These are phyloP conservation scores for Gloeostereum incarnatum DNA, from an alignment of 768 basidiomycete genomes.

Conservation along the genomic window DNA sequence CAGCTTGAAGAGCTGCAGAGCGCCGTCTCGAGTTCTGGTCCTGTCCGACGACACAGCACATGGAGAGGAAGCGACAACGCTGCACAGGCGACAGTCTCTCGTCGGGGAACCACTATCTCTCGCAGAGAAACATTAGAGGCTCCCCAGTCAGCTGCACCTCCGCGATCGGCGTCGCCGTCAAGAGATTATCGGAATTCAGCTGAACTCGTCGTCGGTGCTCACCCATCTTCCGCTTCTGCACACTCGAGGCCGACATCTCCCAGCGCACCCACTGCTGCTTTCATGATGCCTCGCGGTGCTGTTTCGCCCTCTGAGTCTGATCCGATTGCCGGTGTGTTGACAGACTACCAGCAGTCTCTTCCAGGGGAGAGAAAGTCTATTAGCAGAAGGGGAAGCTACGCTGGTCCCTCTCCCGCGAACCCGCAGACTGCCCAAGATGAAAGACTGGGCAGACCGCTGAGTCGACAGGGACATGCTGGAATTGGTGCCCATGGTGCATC, in stretches of 20 bases:
- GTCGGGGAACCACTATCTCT: slow-evolving; percentile 2
- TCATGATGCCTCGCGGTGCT: slow-evolving; percentile 59
- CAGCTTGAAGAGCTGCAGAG: slow-evolving; percentile 55
- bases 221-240: slow-evolving; percentile 35
- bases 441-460: slow-evolving; percentile 40
- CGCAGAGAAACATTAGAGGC: slow-evolving; percentile 7
- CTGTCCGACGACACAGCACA: slow-evolving; percentile 35
- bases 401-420: slow-evolving; percentile 16
- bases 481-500: slow-evolving; percentile 68
- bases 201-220: slow-evolving; percentile 68
- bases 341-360: slow-evolving; percentile 74
- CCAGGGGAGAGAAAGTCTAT: slow-evolving; percentile 73
- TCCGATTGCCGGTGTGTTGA: slow-evolving; percentile 66
- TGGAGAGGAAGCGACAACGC: slow-evolving; percentile 11
- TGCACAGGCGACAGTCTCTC: not conserved
- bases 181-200: slow-evolving; percentile 72
- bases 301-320: slow-evolving; percentile 33
- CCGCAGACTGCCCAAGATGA: slow-evolving; percentile 24
- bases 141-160: slow-evolving; percentile 13
- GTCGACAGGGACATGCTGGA: slow-evolving; percentile 65
- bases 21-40: slow-evolving; percentile 33
- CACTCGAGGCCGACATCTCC: slow-evolving; percentile 70
- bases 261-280: slow-evolving; percentile 59
- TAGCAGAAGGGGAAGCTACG: slow-evolving; percentile 30
- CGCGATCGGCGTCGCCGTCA: slow-evolving; percentile 20